Evolutionary conservation across 345 rosid genomes (phyloP).

Genomic region (Eucalyptus tenuipes): DNA sequence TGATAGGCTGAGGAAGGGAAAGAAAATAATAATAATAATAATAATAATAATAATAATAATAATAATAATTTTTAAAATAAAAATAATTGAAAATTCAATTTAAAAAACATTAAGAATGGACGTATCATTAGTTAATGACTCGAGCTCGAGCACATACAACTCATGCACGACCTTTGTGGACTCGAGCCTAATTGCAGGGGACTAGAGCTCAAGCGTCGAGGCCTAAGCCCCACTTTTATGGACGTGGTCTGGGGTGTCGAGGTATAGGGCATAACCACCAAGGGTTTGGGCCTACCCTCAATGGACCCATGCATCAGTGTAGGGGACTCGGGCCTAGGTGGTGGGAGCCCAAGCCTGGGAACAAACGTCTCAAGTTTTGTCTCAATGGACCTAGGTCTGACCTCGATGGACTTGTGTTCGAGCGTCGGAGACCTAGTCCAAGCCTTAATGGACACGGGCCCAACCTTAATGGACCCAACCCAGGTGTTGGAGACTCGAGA

Average conservation of each 20-base stretch:
- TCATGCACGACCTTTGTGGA: background rate
- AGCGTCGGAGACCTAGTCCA: background rate
- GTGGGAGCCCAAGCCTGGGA: background rate
- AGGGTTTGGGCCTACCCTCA: background rate
- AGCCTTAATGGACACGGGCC: background rate
- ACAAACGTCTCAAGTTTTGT: background rate
- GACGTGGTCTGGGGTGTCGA: fast-evolving
- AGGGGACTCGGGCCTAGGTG: background rate
- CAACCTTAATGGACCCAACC: too few species aligned
- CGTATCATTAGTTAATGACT: too few species aligned
- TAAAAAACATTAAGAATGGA: too few species aligned
- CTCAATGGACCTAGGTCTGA: background rate
- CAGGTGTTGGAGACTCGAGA: background rate
- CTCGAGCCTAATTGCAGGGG: background rate
- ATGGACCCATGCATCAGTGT: fast-evolving
- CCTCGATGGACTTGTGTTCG: background rate
- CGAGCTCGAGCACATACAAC: fast-evolving
- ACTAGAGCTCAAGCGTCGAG: background rate
- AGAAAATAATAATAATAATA: too few species aligned
- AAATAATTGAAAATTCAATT: too few species aligned
- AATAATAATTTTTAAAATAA: fast-evolving
- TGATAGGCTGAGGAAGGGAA: too few species aligned
- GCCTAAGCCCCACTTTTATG: background rate
- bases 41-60: too few species aligned
- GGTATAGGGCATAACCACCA: background rate